Percentiles rank a stretch among this genome's conserved stretches.
phyloP scores from a whole-genome alignment of 2,329 filamentous ascomycete genomes.

The Nothophoma quercina region DNA sequence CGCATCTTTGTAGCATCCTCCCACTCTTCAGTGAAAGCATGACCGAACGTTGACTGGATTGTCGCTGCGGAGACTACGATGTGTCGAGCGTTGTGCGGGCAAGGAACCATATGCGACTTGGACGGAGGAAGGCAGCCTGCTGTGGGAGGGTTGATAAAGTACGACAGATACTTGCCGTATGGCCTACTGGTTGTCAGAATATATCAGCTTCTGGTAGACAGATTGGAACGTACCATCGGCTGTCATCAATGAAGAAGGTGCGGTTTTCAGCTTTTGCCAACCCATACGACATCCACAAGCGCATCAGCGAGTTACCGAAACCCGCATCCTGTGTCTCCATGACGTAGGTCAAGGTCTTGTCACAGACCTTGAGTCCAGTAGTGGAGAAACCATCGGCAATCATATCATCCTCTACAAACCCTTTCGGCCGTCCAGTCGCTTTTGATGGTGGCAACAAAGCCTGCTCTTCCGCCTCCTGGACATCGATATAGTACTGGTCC shows the following conservation, averaged over 20 bases:
- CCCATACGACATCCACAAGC: conserved; percentile 84
- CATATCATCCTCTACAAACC: conserved; percentile 49
- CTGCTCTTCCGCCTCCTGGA: conserved; percentile 71
- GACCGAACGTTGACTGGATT: conserved; percentile 68
- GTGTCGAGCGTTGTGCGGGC: conserved; percentile 77
- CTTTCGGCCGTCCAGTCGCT: conserved; percentile 47
- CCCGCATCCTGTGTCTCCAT: conserved; percentile 78
- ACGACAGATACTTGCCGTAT: conserved; percentile 76
- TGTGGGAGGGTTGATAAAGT: conserved; percentile 72
- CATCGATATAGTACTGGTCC: conserved; percentile 77
- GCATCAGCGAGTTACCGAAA: conserved; percentile 77
- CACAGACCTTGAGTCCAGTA: conserved; percentile 64
- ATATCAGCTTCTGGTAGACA: not conserved
- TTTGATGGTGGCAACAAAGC: conserved; percentile 65
- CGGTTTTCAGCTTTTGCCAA: conserved; percentile 76
- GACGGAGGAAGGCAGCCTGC: conserved; percentile 75
- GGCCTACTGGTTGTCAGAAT: conserved; percentile 57
- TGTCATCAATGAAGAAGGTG: conserved; percentile 85
- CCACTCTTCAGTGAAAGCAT: conserved; percentile 62
- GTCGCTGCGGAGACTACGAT: conserved; percentile 77
- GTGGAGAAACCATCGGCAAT: conserved; percentile 38
- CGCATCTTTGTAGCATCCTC: conserved; percentile 59
- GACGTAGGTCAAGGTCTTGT: conserved; percentile 77
- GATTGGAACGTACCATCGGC: conserved; percentile 65
- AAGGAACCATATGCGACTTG: conserved; percentile 78